Evolutionary conservation across 192 early-diverging fungal genomes (phyloP), one percentile per base, ranked within the genome.

Genomic region (Entophlyctis helioformis): DNA sequence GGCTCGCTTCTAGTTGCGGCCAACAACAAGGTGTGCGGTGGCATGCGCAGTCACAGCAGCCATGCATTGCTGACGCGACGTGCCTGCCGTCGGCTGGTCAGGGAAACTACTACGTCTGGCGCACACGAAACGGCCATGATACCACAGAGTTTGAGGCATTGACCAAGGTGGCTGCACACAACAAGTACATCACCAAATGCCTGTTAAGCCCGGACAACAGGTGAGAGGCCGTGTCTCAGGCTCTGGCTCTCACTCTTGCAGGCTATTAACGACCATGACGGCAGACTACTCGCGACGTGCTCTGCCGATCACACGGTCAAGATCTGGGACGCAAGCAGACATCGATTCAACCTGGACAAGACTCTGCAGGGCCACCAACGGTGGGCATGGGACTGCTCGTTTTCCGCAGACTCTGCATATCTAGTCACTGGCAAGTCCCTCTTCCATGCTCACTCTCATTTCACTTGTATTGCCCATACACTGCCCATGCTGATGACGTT

Each of bases 331-430:
- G 57, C 67, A 2, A 64, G 42, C 13, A 58, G 54, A 29, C 53
- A 58, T n/a, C 41, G 52, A 28, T 86, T 86, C 43, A 66, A 73
- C 15, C 63, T 85, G 32, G 76, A 80, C 31, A 82, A 83, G 54
- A 87, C 81, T 2, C 51, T 92, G 46, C 71, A 67, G 40, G 87
- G 86, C 2, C 89, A 92, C 60, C 76, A 82, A 42, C 64, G 83
- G 42, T 92, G 89, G 89, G 89, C 89, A 1, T 92, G 89, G 89
- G 89, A 92, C 59, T 85, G 81, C 53, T 81, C 84, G 0, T 92
- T 92, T 54, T 86, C 83, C 16, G 89, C 87, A 0, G 89, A 92
- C 50, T 92, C 89, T 13, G 89, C 87, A 11, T 89, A 89, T 56
- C 60, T 92, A 16, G 85, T 92, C 0, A 88, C 87, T 16, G 83